Evolutionary conservation across 768 basidiomycete genomes (phyloP).

Genomic region (Amanita pallidorosea): DNA sequence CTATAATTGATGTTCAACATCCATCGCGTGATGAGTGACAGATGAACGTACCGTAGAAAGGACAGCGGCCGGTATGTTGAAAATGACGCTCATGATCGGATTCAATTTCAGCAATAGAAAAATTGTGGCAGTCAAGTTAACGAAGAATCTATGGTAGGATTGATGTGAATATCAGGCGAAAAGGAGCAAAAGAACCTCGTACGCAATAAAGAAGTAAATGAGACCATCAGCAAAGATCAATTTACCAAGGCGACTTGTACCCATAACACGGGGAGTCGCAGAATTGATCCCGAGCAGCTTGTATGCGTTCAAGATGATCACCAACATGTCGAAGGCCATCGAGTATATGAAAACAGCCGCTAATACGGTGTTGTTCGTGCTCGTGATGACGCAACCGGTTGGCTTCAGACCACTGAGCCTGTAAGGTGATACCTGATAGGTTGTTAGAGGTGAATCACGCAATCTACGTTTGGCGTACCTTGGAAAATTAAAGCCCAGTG

Average conservation of each 20-base stretch:
- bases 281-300: constrained; percentile 32
- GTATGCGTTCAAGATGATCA: constrained; percentile 48
- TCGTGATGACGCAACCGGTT: constrained; percentile 41
- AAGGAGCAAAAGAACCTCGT: constrained; percentile 14
- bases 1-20: constrained; percentile 15
- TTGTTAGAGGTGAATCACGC: not conserved
- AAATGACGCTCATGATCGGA: constrained; percentile 54
- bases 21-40: not conserved
- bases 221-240: constrained; percentile 67
- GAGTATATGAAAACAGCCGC: constrained; percentile 68
- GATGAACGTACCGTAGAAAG: constrained; percentile 28
- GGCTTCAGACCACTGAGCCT: constrained; percentile 39
- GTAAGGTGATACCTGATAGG: constrained; percentile 43
- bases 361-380: constrained; percentile 52
- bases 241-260: constrained; percentile 37
- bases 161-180: not conserved
- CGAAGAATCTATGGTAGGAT: constrained; percentile 27
- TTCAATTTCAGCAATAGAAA: constrained; percentile 63
- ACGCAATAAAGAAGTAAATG: constrained; percentile 71
- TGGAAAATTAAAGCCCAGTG: constrained; percentile 30
- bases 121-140: constrained; percentile 33
- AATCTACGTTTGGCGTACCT: constrained; percentile 6
- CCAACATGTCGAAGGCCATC: constrained; percentile 61
- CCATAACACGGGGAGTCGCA: constrained; percentile 12
- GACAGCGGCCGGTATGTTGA: constrained; percentile 55